Conservation (phyloP, 768 basidiomycete species). For the Naganishia antarctica region DNA sequence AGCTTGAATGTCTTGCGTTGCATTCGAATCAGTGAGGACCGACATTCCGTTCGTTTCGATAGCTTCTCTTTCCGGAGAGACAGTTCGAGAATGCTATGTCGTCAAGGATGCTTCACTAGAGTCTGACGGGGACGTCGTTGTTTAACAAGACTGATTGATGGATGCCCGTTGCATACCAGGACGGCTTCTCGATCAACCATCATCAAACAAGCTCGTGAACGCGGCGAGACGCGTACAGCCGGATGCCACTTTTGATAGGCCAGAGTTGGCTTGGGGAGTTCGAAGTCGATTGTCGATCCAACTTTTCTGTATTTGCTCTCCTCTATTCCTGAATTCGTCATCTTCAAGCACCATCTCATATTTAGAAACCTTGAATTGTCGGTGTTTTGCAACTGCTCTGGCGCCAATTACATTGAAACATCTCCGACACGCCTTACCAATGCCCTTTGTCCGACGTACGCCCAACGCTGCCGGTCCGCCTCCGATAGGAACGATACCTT, state of each 20-base stretch:
- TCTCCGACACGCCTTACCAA: too few species aligned
- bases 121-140: too few species aligned
- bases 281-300: not conserved
- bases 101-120: too few species aligned
- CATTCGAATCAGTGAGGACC: constrained; percentile 8
- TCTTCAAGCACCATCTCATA: not conserved
- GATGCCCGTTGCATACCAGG: too few species aligned
- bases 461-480: constrained; percentile 5
- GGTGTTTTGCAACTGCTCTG: too few species aligned
- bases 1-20: constrained; percentile 58
- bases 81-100: too few species aligned
- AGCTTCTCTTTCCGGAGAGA: too few species aligned
- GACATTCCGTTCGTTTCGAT: not conserved
- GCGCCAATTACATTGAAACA: too few species aligned
- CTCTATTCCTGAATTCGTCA: too few species aligned
- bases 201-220: not conserved
- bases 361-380: too few species aligned
- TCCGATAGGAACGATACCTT: constrained; percentile 43
- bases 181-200: not conserved
- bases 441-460: constrained; percentile 19
- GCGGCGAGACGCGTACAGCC: constrained; percentile 8
- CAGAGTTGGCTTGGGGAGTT: not conserved
- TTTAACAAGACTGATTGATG: too few species aligned
- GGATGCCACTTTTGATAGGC: not conserved
- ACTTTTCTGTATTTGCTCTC: not conserved